Evolutionary conservation across 192 early-diverging fungal species (phyloP).

Genomic region (Linnemannia exigua): DNA sequence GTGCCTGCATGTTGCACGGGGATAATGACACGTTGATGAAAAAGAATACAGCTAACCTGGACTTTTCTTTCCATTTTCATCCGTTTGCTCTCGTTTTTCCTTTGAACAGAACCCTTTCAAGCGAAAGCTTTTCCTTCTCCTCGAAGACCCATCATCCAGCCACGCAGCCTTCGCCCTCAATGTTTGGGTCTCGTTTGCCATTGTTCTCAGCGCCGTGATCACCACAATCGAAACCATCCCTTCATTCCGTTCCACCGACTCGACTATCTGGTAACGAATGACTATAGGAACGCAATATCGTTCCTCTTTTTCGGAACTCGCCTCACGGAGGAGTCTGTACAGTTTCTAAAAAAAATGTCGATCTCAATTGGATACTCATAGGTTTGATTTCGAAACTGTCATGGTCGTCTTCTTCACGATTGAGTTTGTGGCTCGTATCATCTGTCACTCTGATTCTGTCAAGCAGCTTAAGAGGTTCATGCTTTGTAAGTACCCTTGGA

Average conservation of each 20-base stretch:
- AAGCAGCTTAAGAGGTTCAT: conserved; percentile 70
- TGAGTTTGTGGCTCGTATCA: conserved; percentile 77
- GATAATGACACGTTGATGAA: not conserved
- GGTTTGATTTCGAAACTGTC: conserved; percentile 77
- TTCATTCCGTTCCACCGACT: conserved; percentile 70
- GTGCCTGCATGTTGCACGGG: not conserved
- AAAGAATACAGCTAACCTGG: not conserved
- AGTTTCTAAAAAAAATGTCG: not conserved
- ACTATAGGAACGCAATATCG: not conserved
- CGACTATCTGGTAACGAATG: conserved; percentile 63
- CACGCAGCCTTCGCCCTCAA: conserved; percentile 78
- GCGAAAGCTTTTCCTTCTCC: conserved; percentile 74
- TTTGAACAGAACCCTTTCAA: conserved; percentile 58
- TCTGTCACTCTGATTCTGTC: conserved; percentile 80
- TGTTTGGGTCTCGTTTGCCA: conserved; percentile 80
- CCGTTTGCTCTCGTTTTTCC: conserved; percentile 12
- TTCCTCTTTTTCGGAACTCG: too few relatives aligned
- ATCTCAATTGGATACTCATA: conserved; percentile 14
- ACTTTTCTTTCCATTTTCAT: not conserved
- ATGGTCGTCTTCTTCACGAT: conserved; percentile 83
- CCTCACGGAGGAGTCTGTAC: too few relatives aligned
- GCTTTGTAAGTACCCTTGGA: conserved; percentile 49
- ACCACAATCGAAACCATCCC: conserved; percentile 89
- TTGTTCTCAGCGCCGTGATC: conserved; percentile 79
- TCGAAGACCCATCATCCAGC: conserved; percentile 86